These are phyloP conservation scores for Arachis stenosperma DNA, from an alignment of 306 rosid species.

Conservation along the genomic window DNA sequence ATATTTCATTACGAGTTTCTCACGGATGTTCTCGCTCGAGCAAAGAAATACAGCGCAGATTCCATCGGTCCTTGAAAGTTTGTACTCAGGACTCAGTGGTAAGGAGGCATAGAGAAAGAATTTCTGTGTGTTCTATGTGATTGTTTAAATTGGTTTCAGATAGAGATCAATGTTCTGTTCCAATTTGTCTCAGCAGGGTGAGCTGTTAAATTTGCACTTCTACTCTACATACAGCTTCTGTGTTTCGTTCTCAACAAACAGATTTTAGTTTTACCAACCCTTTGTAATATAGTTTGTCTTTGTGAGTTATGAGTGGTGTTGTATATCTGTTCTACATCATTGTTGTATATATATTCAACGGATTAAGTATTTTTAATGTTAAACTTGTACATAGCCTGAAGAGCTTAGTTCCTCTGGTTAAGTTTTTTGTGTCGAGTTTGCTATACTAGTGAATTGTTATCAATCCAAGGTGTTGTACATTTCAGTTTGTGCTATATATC, in stretches of 20 bases:
- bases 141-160: constrained; percentile 3
- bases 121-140: constrained; percentile 23
- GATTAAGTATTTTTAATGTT: background rate
- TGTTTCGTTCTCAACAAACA: constrained; percentile 13
- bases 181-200: constrained; percentile 26
- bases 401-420: background rate
- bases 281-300: background rate
- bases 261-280: constrained; percentile 24
- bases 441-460: no score
- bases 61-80: constrained; percentile 11
- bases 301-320: constrained; percentile 26
- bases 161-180: constrained; percentile 21
- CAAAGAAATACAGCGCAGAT: constrained; percentile 5
- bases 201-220: background rate
- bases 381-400: background rate
- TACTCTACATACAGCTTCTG: constrained; percentile 21
- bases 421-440: background rate
- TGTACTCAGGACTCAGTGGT: constrained; percentile 10
- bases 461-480: background rate
- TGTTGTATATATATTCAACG: background rate
- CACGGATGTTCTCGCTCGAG: constrained; percentile 1
- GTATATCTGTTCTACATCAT: constrained; percentile 15
- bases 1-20: background rate
- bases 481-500: background rate
- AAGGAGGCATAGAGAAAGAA: background rate